A percentile compares a stretch with the other conserved stretches of the same genome.
phyloP scores from a whole-genome alignment of 768 basidiomycete species.

The Inosperma sp. region DNA sequence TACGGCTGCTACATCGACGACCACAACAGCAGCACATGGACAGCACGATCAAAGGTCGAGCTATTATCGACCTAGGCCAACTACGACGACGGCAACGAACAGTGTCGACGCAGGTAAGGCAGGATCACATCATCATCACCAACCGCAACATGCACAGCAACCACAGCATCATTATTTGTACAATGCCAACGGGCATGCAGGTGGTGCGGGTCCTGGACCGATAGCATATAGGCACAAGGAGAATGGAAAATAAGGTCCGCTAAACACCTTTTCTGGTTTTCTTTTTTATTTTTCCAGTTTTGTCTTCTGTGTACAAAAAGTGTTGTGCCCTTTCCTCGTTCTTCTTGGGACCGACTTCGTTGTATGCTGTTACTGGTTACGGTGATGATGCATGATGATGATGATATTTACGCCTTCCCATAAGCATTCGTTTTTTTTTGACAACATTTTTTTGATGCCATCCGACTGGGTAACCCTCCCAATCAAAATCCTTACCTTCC shows the following conservation, averaged over 20 bases:
- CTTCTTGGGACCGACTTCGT: no score
- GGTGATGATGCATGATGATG: no score
- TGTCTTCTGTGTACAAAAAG: not conserved
- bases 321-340: no score
- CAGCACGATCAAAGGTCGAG: slow-evolving; percentile 42
- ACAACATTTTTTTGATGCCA: no score
- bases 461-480: no score
- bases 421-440: no score
- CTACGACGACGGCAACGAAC: slow-evolving; percentile 13
- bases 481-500: no score
- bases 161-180: slow-evolving; percentile 23
- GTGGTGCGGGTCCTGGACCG: not conserved
- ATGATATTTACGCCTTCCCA: no score
- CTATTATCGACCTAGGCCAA: slow-evolving; percentile 47
- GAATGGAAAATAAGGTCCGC: slow-evolving; percentile 23
- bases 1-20: not conserved
- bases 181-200: slow-evolving; percentile 20
- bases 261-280: not conserved
- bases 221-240: slow-evolving; percentile 20
- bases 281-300: not conserved
- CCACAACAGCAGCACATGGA: slow-evolving; percentile 1
- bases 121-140: slow-evolving; percentile 11
- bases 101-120: slow-evolving; percentile 10
- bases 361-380: no score
- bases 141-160: slow-evolving; percentile 13